A percentile compares a stretch with the other conserved stretches of the same genome.
These are phyloP conservation scores for Physcomitrium patens DNA, from an alignment of 225 moss, liverwort and hornwort species.

Conservation along the genomic window DNA sequence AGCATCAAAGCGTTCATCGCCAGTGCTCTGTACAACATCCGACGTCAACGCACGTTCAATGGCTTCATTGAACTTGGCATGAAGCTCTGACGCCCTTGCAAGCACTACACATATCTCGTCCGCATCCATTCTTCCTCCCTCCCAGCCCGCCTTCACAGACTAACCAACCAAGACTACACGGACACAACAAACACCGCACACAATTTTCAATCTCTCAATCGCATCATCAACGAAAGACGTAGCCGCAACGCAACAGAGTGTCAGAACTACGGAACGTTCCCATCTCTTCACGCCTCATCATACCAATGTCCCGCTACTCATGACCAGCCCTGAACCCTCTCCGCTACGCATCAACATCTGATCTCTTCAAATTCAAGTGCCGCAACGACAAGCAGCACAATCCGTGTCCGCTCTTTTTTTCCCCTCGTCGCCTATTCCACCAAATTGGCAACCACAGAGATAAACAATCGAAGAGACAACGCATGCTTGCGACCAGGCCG, in stretches of 20 bases:
- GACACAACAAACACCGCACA: too few species aligned
- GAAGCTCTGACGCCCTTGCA: constrained; percentile 70
- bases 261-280: not conserved
- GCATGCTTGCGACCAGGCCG: too few species aligned
- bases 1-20: constrained; percentile 28
- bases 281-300: not conserved
- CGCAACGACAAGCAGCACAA: too few species aligned
- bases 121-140: constrained; percentile 45
- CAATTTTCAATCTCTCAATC: too few species aligned
- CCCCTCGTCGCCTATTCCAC: too few species aligned
- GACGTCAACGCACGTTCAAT: constrained; percentile 67
- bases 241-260: not conserved
- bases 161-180: not conserved
- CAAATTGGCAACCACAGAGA: too few species aligned
- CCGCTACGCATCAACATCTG: too few species aligned
- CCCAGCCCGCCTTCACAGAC: not conserved
- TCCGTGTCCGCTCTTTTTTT: too few species aligned
- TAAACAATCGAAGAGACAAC: too few species aligned
- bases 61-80: constrained; percentile 71
- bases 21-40: constrained; percentile 50
- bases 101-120: constrained; percentile 72
- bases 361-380: too few species aligned
- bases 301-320: too few species aligned
- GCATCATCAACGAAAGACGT: not conserved
- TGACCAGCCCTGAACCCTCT: too few species aligned